phyloP scores from a whole-genome alignment of 192 early-diverging fungal species.

The Backusella westeae region DNA sequence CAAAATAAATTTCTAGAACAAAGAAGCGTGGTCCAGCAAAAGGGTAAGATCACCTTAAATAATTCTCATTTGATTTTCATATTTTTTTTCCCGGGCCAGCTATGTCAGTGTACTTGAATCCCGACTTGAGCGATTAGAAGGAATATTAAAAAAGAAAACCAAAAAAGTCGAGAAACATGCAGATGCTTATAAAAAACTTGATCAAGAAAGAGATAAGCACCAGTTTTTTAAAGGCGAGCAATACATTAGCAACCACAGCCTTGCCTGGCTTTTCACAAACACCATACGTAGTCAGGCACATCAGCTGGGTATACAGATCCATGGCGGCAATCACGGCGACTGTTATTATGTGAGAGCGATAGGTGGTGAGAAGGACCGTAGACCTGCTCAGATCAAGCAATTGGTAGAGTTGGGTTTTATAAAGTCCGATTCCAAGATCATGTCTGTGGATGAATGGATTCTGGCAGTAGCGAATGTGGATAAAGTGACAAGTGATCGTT shows the following conservation, averaged over 20 bases:
- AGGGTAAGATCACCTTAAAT: slow-evolving; percentile 15
- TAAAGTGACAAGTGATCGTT: slow-evolving; percentile 24
- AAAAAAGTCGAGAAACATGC: not conserved
- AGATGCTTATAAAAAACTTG: not conserved
- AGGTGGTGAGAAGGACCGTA: not conserved
- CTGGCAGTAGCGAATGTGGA: slow-evolving; percentile 19
- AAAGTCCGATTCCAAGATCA: slow-evolving; percentile 13
- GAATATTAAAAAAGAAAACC: slow-evolving; percentile 15
- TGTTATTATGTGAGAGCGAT: slow-evolving; percentile 14
- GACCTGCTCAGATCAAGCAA: not conserved
- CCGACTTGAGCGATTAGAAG: slow-evolving; percentile 29
- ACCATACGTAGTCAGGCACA: slow-evolving; percentile 1
- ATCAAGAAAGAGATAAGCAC: not conserved
- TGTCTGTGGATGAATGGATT: slow-evolving; percentile 25
- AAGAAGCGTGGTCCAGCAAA: slow-evolving; percentile 34
- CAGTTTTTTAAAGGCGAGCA: not conserved
- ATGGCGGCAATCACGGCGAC: slow-evolving; percentile 8
- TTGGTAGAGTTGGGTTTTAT: slow-evolving; percentile 17
- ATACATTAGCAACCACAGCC: not conserved
- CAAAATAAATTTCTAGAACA: slow-evolving; percentile 10
- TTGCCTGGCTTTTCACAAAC: not conserved
- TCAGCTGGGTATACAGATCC: slow-evolving; percentile 2
- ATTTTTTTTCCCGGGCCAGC: not conserved
- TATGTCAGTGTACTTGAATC: slow-evolving; percentile 32
- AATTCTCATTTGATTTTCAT: not conserved